phyloP scores from a whole-genome alignment of 2,329 filamentous ascomycete species.

The Cephalotrichum gorgonifer region DNA sequence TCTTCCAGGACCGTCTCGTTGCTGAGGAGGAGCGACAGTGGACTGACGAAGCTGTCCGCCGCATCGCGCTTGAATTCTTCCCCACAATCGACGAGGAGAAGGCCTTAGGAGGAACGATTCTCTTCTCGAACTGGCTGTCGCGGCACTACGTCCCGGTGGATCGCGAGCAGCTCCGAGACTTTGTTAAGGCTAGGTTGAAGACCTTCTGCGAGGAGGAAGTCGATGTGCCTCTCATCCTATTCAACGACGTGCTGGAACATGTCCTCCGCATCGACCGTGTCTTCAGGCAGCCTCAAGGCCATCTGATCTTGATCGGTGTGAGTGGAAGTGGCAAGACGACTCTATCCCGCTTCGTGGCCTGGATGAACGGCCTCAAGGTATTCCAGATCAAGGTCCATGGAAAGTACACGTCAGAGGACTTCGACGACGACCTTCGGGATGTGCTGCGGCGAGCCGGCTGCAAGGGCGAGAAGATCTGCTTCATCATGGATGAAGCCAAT shows the following conservation, averaged over 20 bases:
- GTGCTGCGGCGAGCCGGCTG: constrained; percentile 90
- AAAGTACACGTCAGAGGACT: constrained; percentile 96
- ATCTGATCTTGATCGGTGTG: constrained; percentile 96
- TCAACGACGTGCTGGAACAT: constrained; percentile 97
- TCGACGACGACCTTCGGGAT: constrained; percentile 92
- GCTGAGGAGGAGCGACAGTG: constrained; percentile 88
- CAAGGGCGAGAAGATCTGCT: constrained; percentile 99
- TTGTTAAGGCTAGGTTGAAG: constrained; percentile 91
- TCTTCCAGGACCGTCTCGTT: constrained; percentile 96
- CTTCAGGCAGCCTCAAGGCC: constrained; percentile 94
- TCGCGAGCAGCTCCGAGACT: constrained; percentile 87
- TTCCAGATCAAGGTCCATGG: constrained; percentile 99
- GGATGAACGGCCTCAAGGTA: constrained; percentile 99
- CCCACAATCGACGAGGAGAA: constrained; percentile 87
- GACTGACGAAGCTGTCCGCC: constrained; percentile 80
- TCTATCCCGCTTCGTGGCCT: constrained; percentile 92
- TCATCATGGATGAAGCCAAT: constrained; percentile 99
- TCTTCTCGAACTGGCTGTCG: constrained; percentile 99
- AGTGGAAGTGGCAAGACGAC: constrained; percentile 99
- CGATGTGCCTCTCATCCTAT: constrained; percentile 95
- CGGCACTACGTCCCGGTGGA: constrained; percentile 98
- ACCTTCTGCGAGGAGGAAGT: constrained; percentile 99
- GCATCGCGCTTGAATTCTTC: constrained; percentile 85
- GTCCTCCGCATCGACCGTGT: constrained; percentile 97
- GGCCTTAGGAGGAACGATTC: constrained; percentile 81